Conservation (phyloP, 768 basidiomycete genomes). For the Russula brevipes region DNA sequence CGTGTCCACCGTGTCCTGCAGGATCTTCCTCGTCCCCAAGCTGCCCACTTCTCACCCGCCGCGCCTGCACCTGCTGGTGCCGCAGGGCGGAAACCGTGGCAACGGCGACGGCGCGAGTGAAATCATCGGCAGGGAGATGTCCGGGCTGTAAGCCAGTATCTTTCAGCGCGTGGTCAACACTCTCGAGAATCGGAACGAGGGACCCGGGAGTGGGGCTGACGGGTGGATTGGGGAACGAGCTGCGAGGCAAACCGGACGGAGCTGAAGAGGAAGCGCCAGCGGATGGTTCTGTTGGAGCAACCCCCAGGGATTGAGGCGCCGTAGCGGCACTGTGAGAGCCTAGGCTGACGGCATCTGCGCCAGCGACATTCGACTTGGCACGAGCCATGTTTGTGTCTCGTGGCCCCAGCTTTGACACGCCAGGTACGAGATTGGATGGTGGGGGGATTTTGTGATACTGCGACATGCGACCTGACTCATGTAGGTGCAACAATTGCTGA, state of each 20-base stretch:
- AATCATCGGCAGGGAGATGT: constrained; percentile 75
- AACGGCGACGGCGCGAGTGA: constrained; percentile 88
- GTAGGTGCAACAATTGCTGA: constrained; percentile 65
- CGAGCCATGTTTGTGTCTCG: constrained; percentile 28
- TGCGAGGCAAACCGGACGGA: constrained; percentile 33
- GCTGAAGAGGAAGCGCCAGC: neutral
- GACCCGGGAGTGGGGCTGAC: constrained; percentile 33
- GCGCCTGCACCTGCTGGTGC: constrained; percentile 61
- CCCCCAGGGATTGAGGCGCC: neutral
- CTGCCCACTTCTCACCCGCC: constrained; percentile 43
- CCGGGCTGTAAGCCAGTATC: constrained; percentile 44
- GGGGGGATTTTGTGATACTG: constrained; percentile 57
- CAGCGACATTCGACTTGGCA: constrained; percentile 44
- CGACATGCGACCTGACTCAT: constrained; percentile 46
- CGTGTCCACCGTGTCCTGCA: constrained; percentile 76
- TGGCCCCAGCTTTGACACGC: constrained; percentile 23
- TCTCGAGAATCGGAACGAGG: constrained; percentile 66
- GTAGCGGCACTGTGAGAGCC: neutral
- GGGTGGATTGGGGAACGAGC: constrained; percentile 48
- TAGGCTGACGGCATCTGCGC: constrained; percentile 23
- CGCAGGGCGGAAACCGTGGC: constrained; percentile 88
- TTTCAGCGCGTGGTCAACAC: constrained; percentile 73
- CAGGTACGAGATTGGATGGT: constrained; percentile 31
- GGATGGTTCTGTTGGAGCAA: neutral
- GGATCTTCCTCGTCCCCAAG: constrained; percentile 41